Evolutionary conservation across 306 rosid genomes (phyloP).

Genomic region (Alnus rubra): DNA sequence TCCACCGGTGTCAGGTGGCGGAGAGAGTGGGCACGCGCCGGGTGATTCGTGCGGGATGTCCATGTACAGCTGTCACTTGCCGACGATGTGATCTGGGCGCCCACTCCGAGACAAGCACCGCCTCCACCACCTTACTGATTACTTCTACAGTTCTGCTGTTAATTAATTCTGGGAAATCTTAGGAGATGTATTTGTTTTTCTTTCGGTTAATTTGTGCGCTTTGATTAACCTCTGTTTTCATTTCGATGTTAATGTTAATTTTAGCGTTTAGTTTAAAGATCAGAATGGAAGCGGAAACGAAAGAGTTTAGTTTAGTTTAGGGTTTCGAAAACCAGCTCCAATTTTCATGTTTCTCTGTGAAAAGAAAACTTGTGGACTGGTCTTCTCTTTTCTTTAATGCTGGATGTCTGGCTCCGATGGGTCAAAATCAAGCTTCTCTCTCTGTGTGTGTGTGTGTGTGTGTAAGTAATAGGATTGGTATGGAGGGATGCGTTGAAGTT

Average conservation of each 20-base stretch:
- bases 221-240: conserved; percentile 10
- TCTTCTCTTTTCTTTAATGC: neutral
- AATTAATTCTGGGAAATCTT: conserved; percentile 14
- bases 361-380: neutral
- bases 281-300: neutral
- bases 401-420: neutral
- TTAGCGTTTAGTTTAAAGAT: neutral
- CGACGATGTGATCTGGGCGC: conserved; percentile 85
- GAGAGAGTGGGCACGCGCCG: conserved; percentile 54
- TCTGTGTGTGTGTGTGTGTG: too few species aligned
- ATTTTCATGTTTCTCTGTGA: too few species aligned
- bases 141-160: neutral
- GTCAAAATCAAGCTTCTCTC: conserved; percentile 4
- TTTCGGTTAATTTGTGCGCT: neutral
- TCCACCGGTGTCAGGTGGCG: conserved; percentile 44
- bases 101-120: conserved; percentile 62
- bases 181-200: neutral
- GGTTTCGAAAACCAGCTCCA: too few species aligned
- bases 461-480: too few species aligned
- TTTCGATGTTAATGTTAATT: conserved; percentile 8
- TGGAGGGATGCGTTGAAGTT: conserved; percentile 34
- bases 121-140: conserved; percentile 63
- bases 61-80: conserved; percentile 69
- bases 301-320: neutral
- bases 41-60: conserved; percentile 70